A percentile compares a stretch with the other conserved stretches of the same genome.
phyloP scores from a whole-genome alignment of 2,329 filamentous ascomycete genomes.

The Aspergillus luchuensis region DNA sequence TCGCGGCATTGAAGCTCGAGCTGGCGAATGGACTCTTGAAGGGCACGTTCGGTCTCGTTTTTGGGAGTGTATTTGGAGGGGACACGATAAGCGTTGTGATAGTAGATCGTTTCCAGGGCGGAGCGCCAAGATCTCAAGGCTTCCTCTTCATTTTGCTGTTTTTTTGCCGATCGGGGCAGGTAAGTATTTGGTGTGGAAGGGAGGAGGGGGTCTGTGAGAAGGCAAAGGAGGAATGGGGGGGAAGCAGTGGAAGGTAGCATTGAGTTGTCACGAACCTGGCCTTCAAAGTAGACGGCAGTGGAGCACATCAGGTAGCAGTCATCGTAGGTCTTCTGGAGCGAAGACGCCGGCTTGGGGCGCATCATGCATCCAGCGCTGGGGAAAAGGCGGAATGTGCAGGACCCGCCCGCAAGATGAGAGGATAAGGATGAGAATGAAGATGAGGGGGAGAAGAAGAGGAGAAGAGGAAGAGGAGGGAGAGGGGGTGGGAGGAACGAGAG shows the following conservation, averaged over 20 bases:
- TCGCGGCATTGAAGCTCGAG: constrained; percentile 93
- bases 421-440: background rate
- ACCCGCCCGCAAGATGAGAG: constrained; percentile 25
- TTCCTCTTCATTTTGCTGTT: constrained; percentile 84
- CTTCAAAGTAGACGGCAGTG: constrained; percentile 94
- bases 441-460: background rate
- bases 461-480: background rate
- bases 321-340: constrained; percentile 95
- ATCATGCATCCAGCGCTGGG: constrained; percentile 44
- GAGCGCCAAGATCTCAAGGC: constrained; percentile 87
- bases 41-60: constrained; percentile 78
- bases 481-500: background rate
- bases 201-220: background rate
- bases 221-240: background rate
- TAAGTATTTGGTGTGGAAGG: background rate
- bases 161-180: constrained; percentile 3
- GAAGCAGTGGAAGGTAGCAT: background rate
- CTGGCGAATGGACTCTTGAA: constrained; percentile 77
- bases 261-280: constrained; percentile 64
- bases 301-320: constrained; percentile 94
- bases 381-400: constrained; percentile 21
- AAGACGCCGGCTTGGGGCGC: constrained; percentile 63
- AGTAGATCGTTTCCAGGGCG: constrained; percentile 85
- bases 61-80: constrained; percentile 69
- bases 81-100: constrained; percentile 76